phyloP scores from a whole-genome alignment of 2,329 filamentous ascomycete genomes.

The Lasiodiplodia hormozganensis region DNA sequence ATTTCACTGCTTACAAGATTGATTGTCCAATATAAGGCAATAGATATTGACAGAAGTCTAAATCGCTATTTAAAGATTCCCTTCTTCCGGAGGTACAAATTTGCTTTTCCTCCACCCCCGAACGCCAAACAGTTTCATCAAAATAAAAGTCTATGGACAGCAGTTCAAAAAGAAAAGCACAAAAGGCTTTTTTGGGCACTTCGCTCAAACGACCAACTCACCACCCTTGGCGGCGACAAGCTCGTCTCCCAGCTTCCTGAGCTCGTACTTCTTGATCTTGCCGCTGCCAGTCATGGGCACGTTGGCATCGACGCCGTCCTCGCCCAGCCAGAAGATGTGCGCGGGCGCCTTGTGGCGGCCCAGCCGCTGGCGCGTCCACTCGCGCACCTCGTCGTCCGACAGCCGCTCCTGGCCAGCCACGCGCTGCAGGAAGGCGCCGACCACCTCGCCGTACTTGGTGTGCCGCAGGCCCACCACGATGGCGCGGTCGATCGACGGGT shows the following conservation, averaged over 20 bases:
- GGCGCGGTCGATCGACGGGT: conserved; percentile 67
- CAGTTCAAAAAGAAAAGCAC: background rate
- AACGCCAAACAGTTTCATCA: conserved; percentile 6
- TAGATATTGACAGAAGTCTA: background rate
- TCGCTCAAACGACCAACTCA: background rate
- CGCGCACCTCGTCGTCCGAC: conserved; percentile 43
- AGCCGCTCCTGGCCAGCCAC: conserved; percentile 34
- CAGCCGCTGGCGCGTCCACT: conserved; percentile 47
- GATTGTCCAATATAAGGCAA: background rate
- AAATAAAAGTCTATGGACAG: background rate
- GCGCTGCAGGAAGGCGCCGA: conserved; percentile 66
- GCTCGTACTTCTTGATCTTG: conserved; percentile 54
- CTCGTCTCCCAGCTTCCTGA: conserved; percentile 30
- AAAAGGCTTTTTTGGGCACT: background rate
- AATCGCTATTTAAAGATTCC: background rate
- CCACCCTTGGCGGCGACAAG: conserved; percentile 5
- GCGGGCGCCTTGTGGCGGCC: conserved; percentile 63
- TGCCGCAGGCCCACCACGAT: conserved; percentile 75
- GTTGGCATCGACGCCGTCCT: conserved; percentile 44
- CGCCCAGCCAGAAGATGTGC: conserved; percentile 78
- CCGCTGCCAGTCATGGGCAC: conserved; percentile 53
- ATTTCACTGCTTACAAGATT: background rate
- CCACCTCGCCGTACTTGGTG: conserved; percentile 75
- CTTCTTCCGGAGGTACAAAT: background rate
- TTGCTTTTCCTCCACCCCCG: conserved; percentile 2